Conservation (phyloP, 2,329 filamentous ascomycete genomes). For the Purpureocillium takamizusanense region DNA sequence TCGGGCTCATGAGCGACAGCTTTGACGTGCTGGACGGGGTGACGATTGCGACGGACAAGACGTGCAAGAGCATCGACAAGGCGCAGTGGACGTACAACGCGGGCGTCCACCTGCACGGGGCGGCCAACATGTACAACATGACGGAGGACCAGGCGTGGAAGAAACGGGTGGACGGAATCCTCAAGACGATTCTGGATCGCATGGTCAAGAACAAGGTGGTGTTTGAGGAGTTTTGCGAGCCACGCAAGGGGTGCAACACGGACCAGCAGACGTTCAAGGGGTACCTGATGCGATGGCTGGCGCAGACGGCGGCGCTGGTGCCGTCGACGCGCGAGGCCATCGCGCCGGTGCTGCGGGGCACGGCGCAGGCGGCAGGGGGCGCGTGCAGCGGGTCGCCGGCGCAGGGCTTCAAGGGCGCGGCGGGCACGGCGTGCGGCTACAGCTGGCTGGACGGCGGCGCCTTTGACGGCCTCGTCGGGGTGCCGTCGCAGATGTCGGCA, state of each 20-base stretch:
- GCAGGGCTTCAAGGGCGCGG: slow-evolving; percentile 36
- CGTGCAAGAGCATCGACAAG: slow-evolving; percentile 43
- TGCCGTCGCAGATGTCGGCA: slow-evolving; percentile 63
- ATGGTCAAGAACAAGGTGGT: slow-evolving; percentile 50
- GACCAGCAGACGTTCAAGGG: slow-evolving; percentile 72
- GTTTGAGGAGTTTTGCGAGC: slow-evolving; percentile 60
- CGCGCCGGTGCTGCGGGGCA: slow-evolving; percentile 39
- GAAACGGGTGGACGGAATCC: slow-evolving; percentile 47
- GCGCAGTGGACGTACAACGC: slow-evolving; percentile 64
- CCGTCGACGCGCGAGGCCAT: slow-evolving; percentile 42
- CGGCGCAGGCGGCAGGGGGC: slow-evolving; percentile 41
- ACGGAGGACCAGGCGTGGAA: slow-evolving; percentile 46
- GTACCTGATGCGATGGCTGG: slow-evolving; percentile 61
- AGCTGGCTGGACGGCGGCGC: slow-evolving; percentile 43
- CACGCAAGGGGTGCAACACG: slow-evolving; percentile 49
- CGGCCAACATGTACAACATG: slow-evolving; percentile 54
- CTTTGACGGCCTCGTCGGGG: slow-evolving; percentile 53
- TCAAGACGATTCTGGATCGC: slow-evolving; percentile 36
- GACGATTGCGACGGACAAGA: slow-evolving; percentile 24
- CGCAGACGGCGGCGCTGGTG: slow-evolving; percentile 43
- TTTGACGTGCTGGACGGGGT: slow-evolving; percentile 47
- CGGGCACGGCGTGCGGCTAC: slow-evolving; percentile 58
- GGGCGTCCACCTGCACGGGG: slow-evolving; percentile 55
- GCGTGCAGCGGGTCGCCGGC: slow-evolving; percentile 40
- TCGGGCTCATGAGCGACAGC: slow-evolving; percentile 46